Conservation (phyloP, 2,329 filamentous ascomycete genomes). For the Aspergillaceae sp. region DNA sequence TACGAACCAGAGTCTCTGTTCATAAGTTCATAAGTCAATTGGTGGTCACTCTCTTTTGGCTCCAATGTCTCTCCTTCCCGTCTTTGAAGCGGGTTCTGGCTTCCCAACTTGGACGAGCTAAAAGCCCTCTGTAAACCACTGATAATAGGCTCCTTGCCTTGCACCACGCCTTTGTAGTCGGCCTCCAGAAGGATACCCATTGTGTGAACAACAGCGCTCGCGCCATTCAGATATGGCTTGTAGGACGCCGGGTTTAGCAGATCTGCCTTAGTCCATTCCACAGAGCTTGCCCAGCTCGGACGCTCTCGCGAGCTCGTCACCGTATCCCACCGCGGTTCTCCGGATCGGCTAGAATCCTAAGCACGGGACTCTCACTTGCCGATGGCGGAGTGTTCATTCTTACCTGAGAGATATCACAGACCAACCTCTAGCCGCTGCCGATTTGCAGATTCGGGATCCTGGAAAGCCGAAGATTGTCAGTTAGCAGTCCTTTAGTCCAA, state of each 20-base stretch:
- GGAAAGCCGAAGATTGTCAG: neutral
- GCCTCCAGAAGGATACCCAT: slow-evolving; percentile 96
- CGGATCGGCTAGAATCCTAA: slow-evolving; percentile 61
- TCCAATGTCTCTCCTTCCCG: slow-evolving; percentile 52
- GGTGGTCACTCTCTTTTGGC: slow-evolving; percentile 58
- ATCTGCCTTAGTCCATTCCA: slow-evolving; percentile 82
- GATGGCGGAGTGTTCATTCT: slow-evolving; percentile 1
- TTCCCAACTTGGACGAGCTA: slow-evolving; percentile 51
- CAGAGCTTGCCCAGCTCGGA: slow-evolving; percentile 71
- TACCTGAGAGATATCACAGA: slow-evolving; percentile 88
- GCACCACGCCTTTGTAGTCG: slow-evolving; percentile 90
- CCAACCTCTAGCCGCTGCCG: slow-evolving; percentile 78
- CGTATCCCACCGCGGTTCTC: slow-evolving; percentile 74
- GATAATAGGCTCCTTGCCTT: slow-evolving; percentile 73
- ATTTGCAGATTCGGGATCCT: slow-evolving; percentile 79
- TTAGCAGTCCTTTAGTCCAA: neutral
- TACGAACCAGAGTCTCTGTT: slow-evolving; percentile 66
- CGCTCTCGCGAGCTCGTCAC: slow-evolving; percentile 63
- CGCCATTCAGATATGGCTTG: slow-evolving; percentile 62
- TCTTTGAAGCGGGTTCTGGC: slow-evolving; percentile 62
- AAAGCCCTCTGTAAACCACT: slow-evolving; percentile 72
- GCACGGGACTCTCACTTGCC: slow-evolving; percentile 2
- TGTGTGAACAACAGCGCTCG: slow-evolving; percentile 81
- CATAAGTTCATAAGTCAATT: slow-evolving; percentile 94
- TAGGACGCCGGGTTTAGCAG: slow-evolving; percentile 78